Base-by-base conservation (phyloP, 352 stramenopile species). In the Proteromonas lacertae region DNA sequence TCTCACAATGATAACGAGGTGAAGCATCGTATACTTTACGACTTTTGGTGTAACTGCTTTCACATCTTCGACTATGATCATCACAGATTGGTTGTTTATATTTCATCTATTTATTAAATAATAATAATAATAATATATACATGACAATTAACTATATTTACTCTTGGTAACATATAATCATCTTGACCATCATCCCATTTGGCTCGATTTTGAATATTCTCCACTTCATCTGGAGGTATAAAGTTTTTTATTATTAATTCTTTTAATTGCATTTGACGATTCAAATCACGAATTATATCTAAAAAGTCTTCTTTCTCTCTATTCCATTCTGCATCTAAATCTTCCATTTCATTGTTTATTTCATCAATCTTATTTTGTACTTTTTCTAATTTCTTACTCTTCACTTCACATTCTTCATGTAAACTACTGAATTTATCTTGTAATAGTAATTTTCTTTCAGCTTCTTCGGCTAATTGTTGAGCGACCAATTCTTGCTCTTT, bases 221-320 rank as follows among this genome's bases (percentile, higher is more conserved):
- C 58, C 14, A 63, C 38, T 9, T 6, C 4, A 13, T 40, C 35
- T 18, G 32, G 23, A 25, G 62, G 63, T 30, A 73, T 66, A 48
- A 91, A 90, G 23, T 78, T 61, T 4, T 52, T 55, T 26, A 91
- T 52, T 17, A 90, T 43, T 16, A 88, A 44, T 23, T 90, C 63
- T 49, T 92, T 90, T 20, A 93, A 61, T 53, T 93, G 91, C 26
- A 90, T 46, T 43, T 90, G 69, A 17, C 67, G 62, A 14, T 67
- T 81, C 25, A 92, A 57, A 43, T 88, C 66, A 8, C 79, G 63
- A 25, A 93, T 81, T 2, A 69, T 80, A 35, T 89, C 70, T 16
- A 92, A 60, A 62, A 90, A 79, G 43, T 90, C 74, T 42, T 83
- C 69, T 31, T 80, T 75, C 47, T 93, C 79, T n/a, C n/a, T n/a